Percentiles rank a stretch among this genome's conserved stretches.
phyloP scores from a whole-genome alignment of 23 red algal species.

The Agarophyton chilense region DNA sequence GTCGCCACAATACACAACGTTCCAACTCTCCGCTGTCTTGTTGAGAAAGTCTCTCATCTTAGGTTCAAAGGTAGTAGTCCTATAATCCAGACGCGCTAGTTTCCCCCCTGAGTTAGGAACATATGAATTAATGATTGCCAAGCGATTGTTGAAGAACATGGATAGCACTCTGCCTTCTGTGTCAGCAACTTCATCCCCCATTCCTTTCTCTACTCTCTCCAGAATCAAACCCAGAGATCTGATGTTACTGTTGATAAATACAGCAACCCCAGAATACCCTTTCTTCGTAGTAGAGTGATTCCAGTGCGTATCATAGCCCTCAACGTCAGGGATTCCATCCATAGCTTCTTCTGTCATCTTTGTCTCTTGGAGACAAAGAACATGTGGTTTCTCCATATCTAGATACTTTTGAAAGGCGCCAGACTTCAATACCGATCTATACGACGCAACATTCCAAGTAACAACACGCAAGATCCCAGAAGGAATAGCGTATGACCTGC shows the following conservation, averaged over 20 bases:
- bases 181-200: slow-evolving; percentile 52
- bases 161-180: slow-evolving; percentile 66
- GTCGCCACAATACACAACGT: slow-evolving; percentile 76
- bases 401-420: slow-evolving; percentile 49
- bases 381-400: slow-evolving; percentile 41
- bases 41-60: slow-evolving; percentile 63
- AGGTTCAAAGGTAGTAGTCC: slow-evolving; percentile 56
- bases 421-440: slow-evolving; percentile 48
- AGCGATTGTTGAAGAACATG: slow-evolving; percentile 17
- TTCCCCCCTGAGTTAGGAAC: slow-evolving; percentile 75
- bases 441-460: slow-evolving; percentile 76
- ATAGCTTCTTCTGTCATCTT: slow-evolving; percentile 57
- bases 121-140: slow-evolving; percentile 71
- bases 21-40: slow-evolving; percentile 2
- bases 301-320: slow-evolving; percentile 47
- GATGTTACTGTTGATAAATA: slow-evolving; percentile 31
- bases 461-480: slow-evolving; percentile 32
- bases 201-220: slow-evolving; percentile 20
- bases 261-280: slow-evolving; percentile 68
- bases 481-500: background rate
- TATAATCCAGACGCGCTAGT: slow-evolving; percentile 57
- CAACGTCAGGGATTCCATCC: background rate
- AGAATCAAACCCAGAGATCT: background rate
- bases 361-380: slow-evolving; percentile 85
- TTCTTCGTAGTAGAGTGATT: slow-evolving; percentile 48